Percentiles rank a stretch among this genome's conserved stretches.
Evolutionary conservation across 257 asterid genomes (phyloP).

Genomic region (Solanum appendiculatum): DNA sequence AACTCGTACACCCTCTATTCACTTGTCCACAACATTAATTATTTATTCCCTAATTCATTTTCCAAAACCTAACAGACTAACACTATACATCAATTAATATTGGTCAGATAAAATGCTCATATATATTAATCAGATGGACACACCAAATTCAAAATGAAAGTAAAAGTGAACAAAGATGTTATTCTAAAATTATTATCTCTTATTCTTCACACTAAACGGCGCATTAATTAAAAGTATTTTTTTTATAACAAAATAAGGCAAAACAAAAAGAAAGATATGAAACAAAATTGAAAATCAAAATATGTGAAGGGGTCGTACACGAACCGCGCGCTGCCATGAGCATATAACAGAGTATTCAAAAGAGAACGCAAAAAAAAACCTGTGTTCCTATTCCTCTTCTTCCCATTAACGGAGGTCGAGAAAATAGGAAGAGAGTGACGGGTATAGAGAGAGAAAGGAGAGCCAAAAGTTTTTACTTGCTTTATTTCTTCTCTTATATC

Average conservation of each 20-base stretch:
- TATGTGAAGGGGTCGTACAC: not conserved
- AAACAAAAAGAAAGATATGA: not conserved
- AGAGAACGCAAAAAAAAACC: not conserved
- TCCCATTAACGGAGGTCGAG: not conserved
- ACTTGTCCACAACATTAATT: not conserved
- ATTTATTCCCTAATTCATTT: too few species aligned
- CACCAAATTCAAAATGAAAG: too few species aligned
- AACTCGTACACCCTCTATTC: not conserved
- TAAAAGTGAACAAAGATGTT: too few species aligned
- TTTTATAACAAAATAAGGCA: not conserved
- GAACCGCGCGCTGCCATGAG: not conserved
- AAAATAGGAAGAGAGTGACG: not conserved
- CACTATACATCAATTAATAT: not conserved
- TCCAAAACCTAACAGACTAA: too few species aligned
- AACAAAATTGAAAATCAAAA: not conserved
- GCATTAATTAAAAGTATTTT: too few species aligned
- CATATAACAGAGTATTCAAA: not conserved
- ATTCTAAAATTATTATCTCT: not conserved
- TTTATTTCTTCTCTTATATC: not conserved
- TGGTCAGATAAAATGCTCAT: too few species aligned
- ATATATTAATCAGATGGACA: too few species aligned
- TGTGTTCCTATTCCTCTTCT: not conserved
- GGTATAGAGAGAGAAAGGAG: not conserved
- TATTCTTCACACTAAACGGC: not conserved
- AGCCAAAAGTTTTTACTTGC: not conserved